Evolutionary conservation across 2,329 filamentous ascomycete genomes (phyloP).

Genomic region (Claviceps monticola): DNA sequence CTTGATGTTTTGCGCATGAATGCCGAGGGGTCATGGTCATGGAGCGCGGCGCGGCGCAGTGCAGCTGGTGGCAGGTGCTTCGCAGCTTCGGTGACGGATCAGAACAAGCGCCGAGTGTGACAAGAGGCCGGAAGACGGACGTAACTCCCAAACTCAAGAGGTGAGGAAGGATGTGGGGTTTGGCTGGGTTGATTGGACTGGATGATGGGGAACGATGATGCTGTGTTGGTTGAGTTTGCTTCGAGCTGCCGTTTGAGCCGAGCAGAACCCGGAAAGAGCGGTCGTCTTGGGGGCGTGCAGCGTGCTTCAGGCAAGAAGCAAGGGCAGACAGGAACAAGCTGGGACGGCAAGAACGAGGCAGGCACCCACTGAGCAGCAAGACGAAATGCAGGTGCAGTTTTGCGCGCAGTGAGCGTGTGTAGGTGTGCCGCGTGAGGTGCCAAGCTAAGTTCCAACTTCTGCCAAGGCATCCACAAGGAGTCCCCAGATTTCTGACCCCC

Average conservation of each 20-base stretch:
- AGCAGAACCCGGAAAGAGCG: not conserved
- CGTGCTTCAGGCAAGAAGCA: too few species aligned
- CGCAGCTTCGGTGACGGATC: not conserved
- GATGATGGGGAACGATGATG: not conserved
- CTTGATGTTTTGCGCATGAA: not conserved
- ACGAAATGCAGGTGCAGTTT: not conserved
- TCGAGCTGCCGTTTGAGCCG: not conserved
- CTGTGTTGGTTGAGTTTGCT: too few species aligned
- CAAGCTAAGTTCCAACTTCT: too few species aligned
- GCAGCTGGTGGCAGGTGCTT: not conserved
- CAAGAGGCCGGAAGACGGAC: not conserved
- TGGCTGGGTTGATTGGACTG: not conserved
- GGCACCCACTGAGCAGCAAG: not conserved
- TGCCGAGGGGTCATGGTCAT: not conserved
- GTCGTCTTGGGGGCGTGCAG: not conserved
- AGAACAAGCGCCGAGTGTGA: not conserved
- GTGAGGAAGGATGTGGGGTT: not conserved
- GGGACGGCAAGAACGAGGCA: not conserved
- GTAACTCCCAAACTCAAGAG: not conserved
- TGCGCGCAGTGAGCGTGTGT: too few species aligned
- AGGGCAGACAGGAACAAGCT: not conserved
- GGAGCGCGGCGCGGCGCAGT: not conserved
- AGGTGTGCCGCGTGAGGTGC: too few species aligned
- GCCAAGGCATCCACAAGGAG: not conserved
- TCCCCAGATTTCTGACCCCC: conserved; percentile 2